Evolutionary conservation across 2,329 filamentous ascomycete genomes (phyloP).

Genomic region (Trichoderma endophyticum): DNA sequence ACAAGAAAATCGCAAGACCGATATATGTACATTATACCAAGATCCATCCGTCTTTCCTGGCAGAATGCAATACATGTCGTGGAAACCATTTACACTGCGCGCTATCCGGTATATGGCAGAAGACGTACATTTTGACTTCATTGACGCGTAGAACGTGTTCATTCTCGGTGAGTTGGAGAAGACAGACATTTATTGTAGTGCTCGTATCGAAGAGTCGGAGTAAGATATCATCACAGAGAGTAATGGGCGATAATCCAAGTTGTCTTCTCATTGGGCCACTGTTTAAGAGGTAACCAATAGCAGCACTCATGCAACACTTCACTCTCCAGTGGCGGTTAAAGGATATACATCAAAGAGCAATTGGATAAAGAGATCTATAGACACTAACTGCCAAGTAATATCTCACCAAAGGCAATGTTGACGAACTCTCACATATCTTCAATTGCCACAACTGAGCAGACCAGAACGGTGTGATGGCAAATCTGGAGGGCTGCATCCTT

Average conservation of each 20-base stretch:
- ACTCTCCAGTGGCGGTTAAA: conserved; percentile 54
- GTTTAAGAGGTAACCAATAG: background rate
- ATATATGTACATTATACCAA: background rate
- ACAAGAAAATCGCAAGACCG: background rate
- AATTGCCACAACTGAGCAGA: background rate
- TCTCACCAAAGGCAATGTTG: background rate
- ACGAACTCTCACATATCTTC: background rate
- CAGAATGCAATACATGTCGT: background rate
- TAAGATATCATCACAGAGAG: conserved; percentile 36
- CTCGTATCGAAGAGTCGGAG: conserved; percentile 29
- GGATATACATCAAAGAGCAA: background rate
- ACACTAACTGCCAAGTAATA: background rate
- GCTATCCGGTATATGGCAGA: no score
- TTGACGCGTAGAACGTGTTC: background rate
- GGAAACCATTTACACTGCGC: background rate
- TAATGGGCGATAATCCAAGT: conserved; percentile 18
- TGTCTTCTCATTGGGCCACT: background rate
- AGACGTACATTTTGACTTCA: background rate
- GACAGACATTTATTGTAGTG: conserved; percentile 48
- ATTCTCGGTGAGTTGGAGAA: background rate
- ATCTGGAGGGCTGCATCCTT: background rate
- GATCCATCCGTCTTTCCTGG: background rate
- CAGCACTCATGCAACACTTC: conserved; percentile 39
- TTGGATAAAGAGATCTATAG: background rate
- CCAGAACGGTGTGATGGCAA: background rate